These are phyloP conservation scores for Neurospora tetrasperma DNA, from an alignment of 495 filamentous ascomycete genomes.

Conservation along the genomic window DNA sequence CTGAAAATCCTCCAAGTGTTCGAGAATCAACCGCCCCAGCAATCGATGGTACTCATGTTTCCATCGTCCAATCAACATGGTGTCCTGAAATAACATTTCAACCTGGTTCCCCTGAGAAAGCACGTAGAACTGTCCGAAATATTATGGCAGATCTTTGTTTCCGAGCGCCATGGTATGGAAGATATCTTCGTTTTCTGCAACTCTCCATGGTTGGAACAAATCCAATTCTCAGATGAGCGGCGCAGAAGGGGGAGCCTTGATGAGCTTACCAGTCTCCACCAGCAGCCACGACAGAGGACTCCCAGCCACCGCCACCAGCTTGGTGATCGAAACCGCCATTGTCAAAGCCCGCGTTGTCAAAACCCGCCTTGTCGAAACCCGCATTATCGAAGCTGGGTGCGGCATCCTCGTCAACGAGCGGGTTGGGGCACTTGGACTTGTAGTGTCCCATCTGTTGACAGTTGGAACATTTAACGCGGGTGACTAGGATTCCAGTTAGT, in stretches of 20 bases:
- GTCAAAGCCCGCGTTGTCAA: not conserved
- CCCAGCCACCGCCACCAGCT: not conserved
- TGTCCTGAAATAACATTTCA: not conserved
- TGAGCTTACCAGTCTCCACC: slow-evolving; percentile 10
- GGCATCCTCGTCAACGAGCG: slow-evolving; percentile 27
- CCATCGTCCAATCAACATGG: not conserved
- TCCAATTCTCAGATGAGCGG: not conserved
- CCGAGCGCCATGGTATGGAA: not conserved
- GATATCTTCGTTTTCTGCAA: not conserved
- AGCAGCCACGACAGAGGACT: not conserved
- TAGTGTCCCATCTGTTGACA: slow-evolving; percentile 72
- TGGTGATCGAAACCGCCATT: slow-evolving; percentile 3
- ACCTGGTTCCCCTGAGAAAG: not conserved
- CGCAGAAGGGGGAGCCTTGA: not conserved
- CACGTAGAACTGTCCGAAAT: not conserved
- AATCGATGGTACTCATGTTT: not conserved
- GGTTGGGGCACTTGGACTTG: slow-evolving; percentile 47
- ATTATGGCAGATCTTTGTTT: not conserved
- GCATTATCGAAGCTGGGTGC: slow-evolving; percentile 6
- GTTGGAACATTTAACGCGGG: slow-evolving; percentile 63
- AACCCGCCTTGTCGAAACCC: not conserved
- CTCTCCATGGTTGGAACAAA: not conserved
- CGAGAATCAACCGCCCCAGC: not conserved
- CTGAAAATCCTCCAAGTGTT: not conserved
- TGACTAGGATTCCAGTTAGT: slow-evolving; percentile 29